Conservation (phyloP, 169 alveolate species). For the Amoebophrya sp. region DNA sequence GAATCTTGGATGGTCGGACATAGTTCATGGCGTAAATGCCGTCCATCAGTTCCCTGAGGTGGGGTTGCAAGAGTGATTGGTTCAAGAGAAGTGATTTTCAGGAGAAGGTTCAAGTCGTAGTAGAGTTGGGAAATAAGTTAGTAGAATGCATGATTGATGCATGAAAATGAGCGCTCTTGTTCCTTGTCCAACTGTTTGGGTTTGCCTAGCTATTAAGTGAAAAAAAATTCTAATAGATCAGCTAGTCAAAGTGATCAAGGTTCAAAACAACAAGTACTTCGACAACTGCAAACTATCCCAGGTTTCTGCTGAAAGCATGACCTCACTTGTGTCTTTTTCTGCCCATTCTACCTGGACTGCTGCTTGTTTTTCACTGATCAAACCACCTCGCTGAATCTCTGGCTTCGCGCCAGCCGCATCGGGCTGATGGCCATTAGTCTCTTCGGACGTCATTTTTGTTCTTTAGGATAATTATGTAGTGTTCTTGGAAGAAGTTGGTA, state of each 20-base stretch:
- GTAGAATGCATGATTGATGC: no score
- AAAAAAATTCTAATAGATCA: background rate
- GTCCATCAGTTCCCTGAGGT: conserved; percentile 34
- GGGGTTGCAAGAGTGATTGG: background rate
- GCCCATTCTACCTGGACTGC: background rate
- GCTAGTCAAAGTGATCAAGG: background rate
- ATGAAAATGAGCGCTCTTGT: background rate
- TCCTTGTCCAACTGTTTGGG: background rate
- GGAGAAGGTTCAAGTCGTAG: background rate
- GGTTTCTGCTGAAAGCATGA: background rate
- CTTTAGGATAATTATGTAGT: background rate
- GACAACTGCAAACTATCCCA: background rate
- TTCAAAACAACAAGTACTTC: background rate
- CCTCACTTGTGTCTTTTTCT: background rate
- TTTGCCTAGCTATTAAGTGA: background rate
- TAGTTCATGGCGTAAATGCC: conserved; percentile 40
- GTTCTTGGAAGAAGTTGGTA: background rate
- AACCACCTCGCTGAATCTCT: background rate
- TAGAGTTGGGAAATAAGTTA: background rate
- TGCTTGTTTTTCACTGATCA: background rate
- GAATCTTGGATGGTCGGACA: conserved; percentile 41
- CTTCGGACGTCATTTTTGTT: background rate
- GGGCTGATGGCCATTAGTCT: background rate
- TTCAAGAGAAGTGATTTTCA: no score
- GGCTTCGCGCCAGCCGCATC: background rate